These are phyloP conservation scores for Phylloporus sp. DNA, from an alignment of 768 basidiomycete genomes.

Conservation along the genomic window DNA sequence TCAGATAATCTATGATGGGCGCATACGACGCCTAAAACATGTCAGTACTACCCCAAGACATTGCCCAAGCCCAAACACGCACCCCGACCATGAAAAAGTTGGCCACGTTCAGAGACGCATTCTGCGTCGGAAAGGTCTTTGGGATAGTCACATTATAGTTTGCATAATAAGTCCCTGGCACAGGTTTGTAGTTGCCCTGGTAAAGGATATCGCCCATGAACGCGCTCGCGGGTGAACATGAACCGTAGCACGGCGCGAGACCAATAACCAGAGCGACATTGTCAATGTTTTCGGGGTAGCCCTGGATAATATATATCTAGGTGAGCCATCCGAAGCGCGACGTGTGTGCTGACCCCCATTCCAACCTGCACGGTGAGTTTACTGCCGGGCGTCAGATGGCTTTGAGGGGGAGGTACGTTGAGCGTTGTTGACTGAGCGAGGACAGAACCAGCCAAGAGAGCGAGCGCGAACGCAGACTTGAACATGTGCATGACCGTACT, in stretches of 20 bases:
- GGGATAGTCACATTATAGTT: constrained; percentile 35
- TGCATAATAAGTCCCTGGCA: constrained; percentile 16
- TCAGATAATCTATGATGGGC: constrained; percentile 21
- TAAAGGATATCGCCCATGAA: constrained; percentile 33
- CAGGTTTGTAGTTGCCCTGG: constrained; percentile 32
- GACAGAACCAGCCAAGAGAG: constrained; percentile 8
- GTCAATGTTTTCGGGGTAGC: constrained; percentile 22
- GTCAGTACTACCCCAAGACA: neutral
- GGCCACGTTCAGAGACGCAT: constrained; percentile 35
- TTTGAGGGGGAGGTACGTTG: constrained; percentile 2
- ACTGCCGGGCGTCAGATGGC: neutral
- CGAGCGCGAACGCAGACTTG: constrained; percentile 12
- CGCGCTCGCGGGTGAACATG: constrained; percentile 22
- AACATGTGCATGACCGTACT: constrained; percentile 19
- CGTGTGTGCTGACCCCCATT: constrained; percentile 4
- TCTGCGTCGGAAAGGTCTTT: constrained; percentile 17
- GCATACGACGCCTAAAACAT: neutral
- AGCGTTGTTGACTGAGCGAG: constrained; percentile 7
- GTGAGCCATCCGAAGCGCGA: neutral
- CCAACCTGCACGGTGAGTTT: constrained; percentile 8
- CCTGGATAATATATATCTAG: no score
- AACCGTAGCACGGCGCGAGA: constrained; percentile 22
- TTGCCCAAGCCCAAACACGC: constrained; percentile 12
- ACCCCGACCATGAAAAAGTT: constrained; percentile 41
- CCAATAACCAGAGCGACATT: constrained; percentile 32